Conservation (phyloP, 371 early-diverging fungal genomes). For the Actinomucor elegans region DNA sequence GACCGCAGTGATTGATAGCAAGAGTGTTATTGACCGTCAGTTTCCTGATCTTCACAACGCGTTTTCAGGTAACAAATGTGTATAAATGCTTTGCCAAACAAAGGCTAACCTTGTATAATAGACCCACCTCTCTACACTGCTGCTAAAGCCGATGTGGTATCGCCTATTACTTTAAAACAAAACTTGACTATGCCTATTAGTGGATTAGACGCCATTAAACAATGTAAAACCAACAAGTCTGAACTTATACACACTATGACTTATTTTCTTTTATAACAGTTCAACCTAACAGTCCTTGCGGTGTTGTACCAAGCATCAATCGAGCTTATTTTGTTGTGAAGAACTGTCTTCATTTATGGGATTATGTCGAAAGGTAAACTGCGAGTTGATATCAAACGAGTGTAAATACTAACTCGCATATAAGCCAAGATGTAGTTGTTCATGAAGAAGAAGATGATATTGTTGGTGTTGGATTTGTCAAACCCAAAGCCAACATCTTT, state of each 20-base stretch:
- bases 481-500: conserved; percentile 76
- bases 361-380: conserved; percentile 68
- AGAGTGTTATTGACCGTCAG: conserved; percentile 12
- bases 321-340: conserved; percentile 90
- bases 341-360: conserved; percentile 83
- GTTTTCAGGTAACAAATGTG: conserved; percentile 15
- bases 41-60: conserved; percentile 26
- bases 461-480: conserved; percentile 76
- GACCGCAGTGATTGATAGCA: conserved; percentile 6
- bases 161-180: conserved; percentile 6
- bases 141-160: background rate
- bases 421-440: conserved; percentile 60
- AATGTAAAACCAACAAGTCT: conserved; percentile 4
- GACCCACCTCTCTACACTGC: background rate
- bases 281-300: conserved; percentile 27
- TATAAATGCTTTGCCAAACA: background rate
- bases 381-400: background rate
- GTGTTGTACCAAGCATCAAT: conserved; percentile 71
- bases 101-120: no score
- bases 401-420: background rate
- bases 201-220: conserved; percentile 3
- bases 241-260: background rate
- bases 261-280: conserved; percentile 12
- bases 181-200: conserved; percentile 3
- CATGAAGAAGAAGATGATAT: conserved; percentile 88